These are phyloP conservation scores for Penicillium macrosclerotiorum DNA, from an alignment of 495 filamentous ascomycete genomes.

Conservation along the genomic window DNA sequence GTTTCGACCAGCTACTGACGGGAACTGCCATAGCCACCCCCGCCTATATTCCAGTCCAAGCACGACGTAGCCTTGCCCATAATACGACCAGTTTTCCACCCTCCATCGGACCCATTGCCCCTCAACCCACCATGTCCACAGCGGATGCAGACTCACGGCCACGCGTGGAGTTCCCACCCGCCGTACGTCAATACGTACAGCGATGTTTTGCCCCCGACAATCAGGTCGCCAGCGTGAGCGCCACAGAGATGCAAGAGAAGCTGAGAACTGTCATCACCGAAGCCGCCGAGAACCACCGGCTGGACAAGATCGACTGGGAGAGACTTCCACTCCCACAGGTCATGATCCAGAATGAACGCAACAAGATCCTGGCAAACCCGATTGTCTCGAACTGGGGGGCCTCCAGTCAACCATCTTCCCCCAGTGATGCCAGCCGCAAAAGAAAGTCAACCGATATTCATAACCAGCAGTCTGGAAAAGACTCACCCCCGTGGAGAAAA, in stretches of 20 bases:
- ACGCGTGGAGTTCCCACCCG: conserved; percentile 67
- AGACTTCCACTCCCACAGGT: conserved; percentile 81
- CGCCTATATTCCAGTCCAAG: conserved; percentile 53
- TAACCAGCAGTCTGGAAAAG: conserved; percentile 33
- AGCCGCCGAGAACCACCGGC: conserved; percentile 65
- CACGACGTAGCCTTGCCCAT: conserved; percentile 44
- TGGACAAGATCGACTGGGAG: conserved; percentile 78
- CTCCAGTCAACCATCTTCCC: conserved; percentile 28
- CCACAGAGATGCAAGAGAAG: conserved; percentile 74
- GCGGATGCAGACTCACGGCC: conserved; percentile 29
- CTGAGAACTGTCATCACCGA: conserved; percentile 81
- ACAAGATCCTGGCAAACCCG: conserved; percentile 38
- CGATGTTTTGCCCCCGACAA: conserved; percentile 76
- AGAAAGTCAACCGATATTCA: conserved; percentile 72
- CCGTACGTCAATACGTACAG: conserved; percentile 79
- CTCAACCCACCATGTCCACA: conserved; percentile 11
- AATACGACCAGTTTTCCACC: conserved; percentile 21
- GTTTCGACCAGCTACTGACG: conserved; percentile 10
- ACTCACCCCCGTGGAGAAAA: conserved; percentile 69
- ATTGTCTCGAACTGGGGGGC: conserved; percentile 36
- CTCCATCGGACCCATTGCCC: conserved; percentile 23
- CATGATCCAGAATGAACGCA: conserved; percentile 74
- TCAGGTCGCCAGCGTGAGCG: conserved; percentile 59
- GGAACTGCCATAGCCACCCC: conserved; percentile 27
- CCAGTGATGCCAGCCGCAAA: conserved; percentile 55